Conservation (phyloP, 2,329 filamentous ascomycete species). For the Zymoseptoria pseudotritici region DNA sequence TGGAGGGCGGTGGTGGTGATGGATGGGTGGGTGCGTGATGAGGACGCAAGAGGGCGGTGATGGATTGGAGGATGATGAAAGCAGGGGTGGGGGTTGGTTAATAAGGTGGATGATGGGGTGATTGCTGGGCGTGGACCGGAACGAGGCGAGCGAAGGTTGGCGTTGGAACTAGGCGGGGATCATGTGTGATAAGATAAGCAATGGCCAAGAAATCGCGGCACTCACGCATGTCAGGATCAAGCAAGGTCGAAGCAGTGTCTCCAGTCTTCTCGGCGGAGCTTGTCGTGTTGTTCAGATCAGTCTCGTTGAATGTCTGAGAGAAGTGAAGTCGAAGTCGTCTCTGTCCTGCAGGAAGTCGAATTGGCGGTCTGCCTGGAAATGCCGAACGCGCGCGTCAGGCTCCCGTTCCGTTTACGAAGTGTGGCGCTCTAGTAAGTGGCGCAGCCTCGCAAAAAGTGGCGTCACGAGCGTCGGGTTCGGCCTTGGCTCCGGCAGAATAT, state of each 20-base stretch:
- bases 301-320: no score
- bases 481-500: neutral
- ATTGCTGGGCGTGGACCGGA: neutral
- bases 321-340: neutral
- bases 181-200: neutral
- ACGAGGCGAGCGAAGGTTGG: neutral
- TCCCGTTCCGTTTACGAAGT: neutral
- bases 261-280: neutral
- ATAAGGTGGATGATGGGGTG: neutral
- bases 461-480: neutral
- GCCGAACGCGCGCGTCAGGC: neutral
- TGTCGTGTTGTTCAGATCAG: neutral
- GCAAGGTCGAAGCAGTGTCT: neutral
- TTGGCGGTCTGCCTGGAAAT: neutral
- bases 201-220: neutral
- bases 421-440: neutral
- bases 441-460: no score
- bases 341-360: neutral
- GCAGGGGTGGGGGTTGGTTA: neutral
- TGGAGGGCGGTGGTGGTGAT: constrained; percentile 1
- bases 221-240: neutral
- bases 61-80: neutral
- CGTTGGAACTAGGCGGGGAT: neutral
- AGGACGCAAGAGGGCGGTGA: neutral
- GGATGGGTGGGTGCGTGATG: neutral